These are phyloP conservation scores for Turnera subulata DNA, from an alignment of 345 rosid genomes.

Conservation along the genomic window DNA sequence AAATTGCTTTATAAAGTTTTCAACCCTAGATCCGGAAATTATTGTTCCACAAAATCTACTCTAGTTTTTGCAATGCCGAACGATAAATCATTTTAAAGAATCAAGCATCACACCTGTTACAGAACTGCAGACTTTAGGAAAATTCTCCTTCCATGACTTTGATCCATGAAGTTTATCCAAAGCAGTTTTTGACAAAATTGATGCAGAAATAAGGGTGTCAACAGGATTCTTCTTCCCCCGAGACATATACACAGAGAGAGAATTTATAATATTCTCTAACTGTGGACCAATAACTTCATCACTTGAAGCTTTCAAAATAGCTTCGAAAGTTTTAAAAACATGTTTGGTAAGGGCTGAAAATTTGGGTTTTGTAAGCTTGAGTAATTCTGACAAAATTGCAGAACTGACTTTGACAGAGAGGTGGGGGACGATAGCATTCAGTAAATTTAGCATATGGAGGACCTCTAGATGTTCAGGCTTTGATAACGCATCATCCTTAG, in stretches of 20 bases:
- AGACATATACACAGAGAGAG: conserved; percentile 56
- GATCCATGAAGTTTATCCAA: conserved; percentile 42
- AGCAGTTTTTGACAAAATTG: conserved; percentile 45
- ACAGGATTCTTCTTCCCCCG: conserved; percentile 46
- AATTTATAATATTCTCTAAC: conserved; percentile 41
- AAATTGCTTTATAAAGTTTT: too few species aligned
- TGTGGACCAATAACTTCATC: conserved; percentile 39
- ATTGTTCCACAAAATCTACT: too few species aligned
- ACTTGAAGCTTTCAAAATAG: conserved; percentile 39
- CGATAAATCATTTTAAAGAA: too few species aligned
- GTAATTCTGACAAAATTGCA: conserved; percentile 42
- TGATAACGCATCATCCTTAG: conserved; percentile 36
- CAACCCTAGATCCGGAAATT: too few species aligned
- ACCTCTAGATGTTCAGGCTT: conserved; percentile 55
- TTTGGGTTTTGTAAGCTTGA: conserved; percentile 44
- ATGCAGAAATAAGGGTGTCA: conserved; percentile 57
- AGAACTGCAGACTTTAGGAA: conserved; percentile 50
- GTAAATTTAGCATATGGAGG: conserved; percentile 65
- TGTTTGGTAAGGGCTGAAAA: conserved; percentile 60
- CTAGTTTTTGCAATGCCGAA: too few species aligned
- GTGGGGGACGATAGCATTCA: conserved; percentile 50
- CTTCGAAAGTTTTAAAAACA: conserved; percentile 52
- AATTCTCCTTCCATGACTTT: conserved; percentile 42
- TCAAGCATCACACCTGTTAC: conserved; percentile 45
- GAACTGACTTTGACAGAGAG: conserved; percentile 48